Percentiles rank a stretch among this genome's conserved stretches.
phyloP scores from a whole-genome alignment of 2,329 filamentous ascomycete species.

The Cyclaneusma minus region DNA sequence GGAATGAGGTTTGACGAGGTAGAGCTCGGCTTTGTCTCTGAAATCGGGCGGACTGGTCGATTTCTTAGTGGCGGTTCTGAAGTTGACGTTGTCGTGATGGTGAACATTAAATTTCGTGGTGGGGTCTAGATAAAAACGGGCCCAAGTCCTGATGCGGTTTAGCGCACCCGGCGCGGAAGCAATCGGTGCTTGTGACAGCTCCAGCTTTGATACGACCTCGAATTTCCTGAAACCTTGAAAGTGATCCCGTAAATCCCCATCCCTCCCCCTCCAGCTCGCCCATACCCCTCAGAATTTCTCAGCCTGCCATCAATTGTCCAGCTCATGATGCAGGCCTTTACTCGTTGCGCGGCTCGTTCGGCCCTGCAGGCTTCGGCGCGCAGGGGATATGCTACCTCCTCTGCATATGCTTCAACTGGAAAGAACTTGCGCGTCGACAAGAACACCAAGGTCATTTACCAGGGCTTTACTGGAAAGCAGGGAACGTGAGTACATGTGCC shows the following conservation, averaged over 20 bases:
- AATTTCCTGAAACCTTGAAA: too few relatives aligned
- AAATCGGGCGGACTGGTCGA: too few relatives aligned
- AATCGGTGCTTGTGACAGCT: too few relatives aligned
- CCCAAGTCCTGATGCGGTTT: too few relatives aligned
- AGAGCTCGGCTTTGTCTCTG: too few relatives aligned
- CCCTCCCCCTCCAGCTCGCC: constrained; percentile 5
- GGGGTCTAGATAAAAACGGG: too few relatives aligned
- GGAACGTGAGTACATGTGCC: constrained; percentile 55
- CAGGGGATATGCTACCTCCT: constrained; percentile 58
- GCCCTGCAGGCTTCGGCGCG: constrained; percentile 52
- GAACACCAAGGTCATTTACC: constrained; percentile 90
- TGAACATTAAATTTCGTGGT: too few relatives aligned
- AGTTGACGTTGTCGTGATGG: not conserved
- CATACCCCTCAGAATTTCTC: constrained; percentile 6
- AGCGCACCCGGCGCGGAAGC: too few relatives aligned
- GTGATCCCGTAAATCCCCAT: too few relatives aligned
- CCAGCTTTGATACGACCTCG: too few relatives aligned
- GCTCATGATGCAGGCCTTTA: constrained; percentile 68
- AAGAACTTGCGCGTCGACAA: constrained; percentile 84
- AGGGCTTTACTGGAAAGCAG: constrained; percentile 96
- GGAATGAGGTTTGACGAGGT: too few relatives aligned
- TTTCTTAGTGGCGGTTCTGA: too few relatives aligned
- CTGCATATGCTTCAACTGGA: constrained; percentile 57
- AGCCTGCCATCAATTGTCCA: constrained; percentile 17
- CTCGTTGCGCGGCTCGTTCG: constrained; percentile 50